A percentile compares a stretch with the other conserved stretches of the same genome.
phyloP scores from a whole-genome alignment of 495 filamentous ascomycete species.

The Neurospora sp. region DNA sequence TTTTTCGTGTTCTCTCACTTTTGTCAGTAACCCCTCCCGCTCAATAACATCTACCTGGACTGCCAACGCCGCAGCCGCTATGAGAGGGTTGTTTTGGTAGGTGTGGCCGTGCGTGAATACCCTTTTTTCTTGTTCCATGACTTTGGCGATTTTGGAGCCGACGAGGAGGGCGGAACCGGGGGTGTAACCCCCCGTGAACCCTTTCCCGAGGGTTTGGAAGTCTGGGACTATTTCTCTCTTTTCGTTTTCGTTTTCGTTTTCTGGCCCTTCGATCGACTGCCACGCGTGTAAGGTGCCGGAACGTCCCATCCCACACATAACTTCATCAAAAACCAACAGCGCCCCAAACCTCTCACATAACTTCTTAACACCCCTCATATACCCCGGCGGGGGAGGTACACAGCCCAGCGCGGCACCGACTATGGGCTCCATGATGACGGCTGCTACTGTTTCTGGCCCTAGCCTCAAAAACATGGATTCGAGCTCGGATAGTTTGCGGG shows the following conservation, averaged over 20 bases:
- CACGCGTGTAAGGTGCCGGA: constrained; percentile 51
- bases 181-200: constrained; percentile 45
- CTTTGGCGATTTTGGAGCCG: background rate
- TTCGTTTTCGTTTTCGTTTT: constrained; percentile 14
- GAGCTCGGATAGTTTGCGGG: constrained; percentile 43
- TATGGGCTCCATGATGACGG: constrained; percentile 59
- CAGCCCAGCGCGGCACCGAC: constrained; percentile 51
- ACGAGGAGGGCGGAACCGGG: constrained; percentile 15
- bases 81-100: constrained; percentile 49
- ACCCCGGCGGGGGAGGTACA: constrained; percentile 50
- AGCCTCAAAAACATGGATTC: constrained; percentile 55
- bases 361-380: constrained; percentile 50
- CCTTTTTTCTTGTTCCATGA: constrained; percentile 51
- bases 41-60: constrained; percentile 43
- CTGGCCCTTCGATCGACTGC: constrained; percentile 28
- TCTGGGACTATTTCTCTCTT: constrained; percentile 41
- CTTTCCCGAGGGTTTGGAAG: constrained; percentile 57
- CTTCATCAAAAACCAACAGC: constrained; percentile 62
- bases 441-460: constrained; percentile 53
- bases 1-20: constrained; percentile 38
- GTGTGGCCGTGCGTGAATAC: constrained; percentile 47
- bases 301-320: constrained; percentile 67
- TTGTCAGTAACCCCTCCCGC: constrained; percentile 38
- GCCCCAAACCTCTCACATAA: constrained; percentile 57
- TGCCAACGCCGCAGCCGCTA: constrained; percentile 44